phyloP scores from a whole-genome alignment of 768 basidiomycete species.

The Coprinellus micaceus region DNA sequence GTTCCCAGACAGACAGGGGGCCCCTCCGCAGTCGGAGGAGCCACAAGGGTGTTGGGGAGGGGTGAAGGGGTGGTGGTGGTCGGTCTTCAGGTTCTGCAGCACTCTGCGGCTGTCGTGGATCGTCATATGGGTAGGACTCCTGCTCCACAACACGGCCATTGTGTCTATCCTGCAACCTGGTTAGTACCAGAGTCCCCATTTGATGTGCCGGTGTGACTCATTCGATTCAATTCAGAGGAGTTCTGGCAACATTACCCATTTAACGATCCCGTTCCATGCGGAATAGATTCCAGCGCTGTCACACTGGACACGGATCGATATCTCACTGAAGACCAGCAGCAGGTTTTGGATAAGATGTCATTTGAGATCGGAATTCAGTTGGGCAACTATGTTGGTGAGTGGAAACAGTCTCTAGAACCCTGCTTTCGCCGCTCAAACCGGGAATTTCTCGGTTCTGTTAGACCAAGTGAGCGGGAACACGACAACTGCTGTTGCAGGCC shows the following conservation, averaged over 20 bases:
- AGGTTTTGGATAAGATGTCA: neutral
- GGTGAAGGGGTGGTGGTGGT: neutral
- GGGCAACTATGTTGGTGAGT: neutral
- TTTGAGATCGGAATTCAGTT: neutral
- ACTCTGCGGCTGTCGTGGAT: neutral
- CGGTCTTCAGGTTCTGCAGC: neutral
- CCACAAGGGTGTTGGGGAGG: neutral
- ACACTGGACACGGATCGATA: neutral
- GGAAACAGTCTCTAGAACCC: no score
- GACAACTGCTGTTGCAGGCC: neutral
- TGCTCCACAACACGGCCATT: neutral
- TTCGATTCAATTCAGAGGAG: neutral
- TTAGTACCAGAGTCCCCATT: neutral
- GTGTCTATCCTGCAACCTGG: neutral
- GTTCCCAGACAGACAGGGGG: neutral
- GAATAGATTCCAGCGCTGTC: neutral
- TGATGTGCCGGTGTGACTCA: neutral
- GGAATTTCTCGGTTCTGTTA: neutral
- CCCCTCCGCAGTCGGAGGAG: neutral
- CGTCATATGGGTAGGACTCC: neutral
- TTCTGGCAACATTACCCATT: neutral
- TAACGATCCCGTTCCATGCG: neutral
- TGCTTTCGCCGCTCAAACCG: no score
- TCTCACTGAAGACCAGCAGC: neutral
- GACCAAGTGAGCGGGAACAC: neutral